phyloP scores from a whole-genome alignment of 306 rosid species.

The Mimosa pudica region DNA sequence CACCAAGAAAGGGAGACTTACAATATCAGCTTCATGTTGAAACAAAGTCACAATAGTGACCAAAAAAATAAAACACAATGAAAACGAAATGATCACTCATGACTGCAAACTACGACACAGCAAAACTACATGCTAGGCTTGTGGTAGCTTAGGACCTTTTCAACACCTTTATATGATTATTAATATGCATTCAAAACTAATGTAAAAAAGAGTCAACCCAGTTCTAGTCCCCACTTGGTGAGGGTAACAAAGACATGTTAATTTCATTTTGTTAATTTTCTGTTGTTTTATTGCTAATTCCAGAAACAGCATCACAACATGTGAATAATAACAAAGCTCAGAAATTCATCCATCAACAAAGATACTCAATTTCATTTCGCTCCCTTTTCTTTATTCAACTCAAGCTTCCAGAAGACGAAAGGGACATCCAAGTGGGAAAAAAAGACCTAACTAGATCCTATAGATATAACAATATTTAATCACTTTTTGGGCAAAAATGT shows the following conservation, averaged over 20 bases:
- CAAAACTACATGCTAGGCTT: neutral
- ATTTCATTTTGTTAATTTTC: neutral
- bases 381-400: neutral
- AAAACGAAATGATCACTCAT: neutral
- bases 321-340: neutral
- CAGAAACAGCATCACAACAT: neutral
- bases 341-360: neutral
- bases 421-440: neutral
- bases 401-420: neutral
- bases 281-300: neutral
- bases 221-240: too few species aligned
- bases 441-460: too few species aligned
- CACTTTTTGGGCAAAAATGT: neutral
- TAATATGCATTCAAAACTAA: neutral
- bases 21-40: neutral
- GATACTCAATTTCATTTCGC: neutral
- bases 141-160: neutral
- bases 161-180: slow-evolving; percentile 5
- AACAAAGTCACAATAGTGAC: neutral
- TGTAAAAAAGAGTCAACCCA: too few species aligned
- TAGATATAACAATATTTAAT: slow-evolving; percentile 37
- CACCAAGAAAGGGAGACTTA: neutral
- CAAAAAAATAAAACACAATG: neutral
- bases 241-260: neutral
- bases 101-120: neutral